Conservation (phyloP, 2,329 filamentous ascomycete species). For the Colletotrichum sp. region DNA sequence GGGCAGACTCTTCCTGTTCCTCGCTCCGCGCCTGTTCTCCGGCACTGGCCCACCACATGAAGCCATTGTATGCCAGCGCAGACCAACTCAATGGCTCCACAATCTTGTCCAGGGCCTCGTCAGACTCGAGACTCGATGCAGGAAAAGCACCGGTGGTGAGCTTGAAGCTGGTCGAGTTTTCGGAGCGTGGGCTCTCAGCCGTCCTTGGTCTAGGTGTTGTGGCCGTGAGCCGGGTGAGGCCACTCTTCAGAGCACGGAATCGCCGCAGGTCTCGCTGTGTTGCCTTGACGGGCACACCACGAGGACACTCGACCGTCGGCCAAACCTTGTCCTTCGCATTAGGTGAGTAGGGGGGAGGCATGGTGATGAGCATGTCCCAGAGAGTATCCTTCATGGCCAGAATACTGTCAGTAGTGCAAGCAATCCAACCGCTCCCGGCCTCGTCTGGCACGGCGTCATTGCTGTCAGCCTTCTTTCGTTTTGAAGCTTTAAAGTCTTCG, state of each 20-base stretch:
- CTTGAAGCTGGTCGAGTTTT: slow-evolving; percentile 25
- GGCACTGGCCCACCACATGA: slow-evolving; percentile 91
- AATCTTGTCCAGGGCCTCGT: slow-evolving; percentile 58
- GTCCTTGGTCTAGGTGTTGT: slow-evolving; percentile 9
- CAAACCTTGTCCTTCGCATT: slow-evolving; percentile 68
- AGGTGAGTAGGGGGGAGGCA: slow-evolving; percentile 69
- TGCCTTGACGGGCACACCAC: slow-evolving; percentile 74
- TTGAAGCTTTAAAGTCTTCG: slow-evolving; percentile 58
- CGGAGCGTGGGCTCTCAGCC: slow-evolving; percentile 29
- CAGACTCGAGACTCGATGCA: slow-evolving; percentile 36
- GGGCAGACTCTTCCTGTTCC: slow-evolving; percentile 62
- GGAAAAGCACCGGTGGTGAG: slow-evolving; percentile 20
- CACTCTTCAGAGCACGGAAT: slow-evolving; percentile 71
- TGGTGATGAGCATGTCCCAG: slow-evolving; percentile 87
- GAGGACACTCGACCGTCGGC: slow-evolving; percentile 75
- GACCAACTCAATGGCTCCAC: slow-evolving; percentile 72
- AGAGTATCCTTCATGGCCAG: slow-evolving; percentile 84
- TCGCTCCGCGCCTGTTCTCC: slow-evolving; percentile 72
- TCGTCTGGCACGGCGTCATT: slow-evolving; percentile 48
- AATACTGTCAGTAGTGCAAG: slow-evolving; percentile 95
- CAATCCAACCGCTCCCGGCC: slow-evolving; percentile 77
- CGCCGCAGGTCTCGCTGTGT: slow-evolving; percentile 90
- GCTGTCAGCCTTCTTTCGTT: slow-evolving; percentile 38
- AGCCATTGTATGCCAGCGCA: slow-evolving; percentile 78
- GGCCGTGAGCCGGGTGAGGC: slow-evolving; percentile 56